A percentile compares a stretch with the other conserved stretches of the same genome.
These are phyloP conservation scores for Talaromyces sp. DNA, from an alignment of 2,329 filamentous ascomycete genomes.

Conservation along the genomic window DNA sequence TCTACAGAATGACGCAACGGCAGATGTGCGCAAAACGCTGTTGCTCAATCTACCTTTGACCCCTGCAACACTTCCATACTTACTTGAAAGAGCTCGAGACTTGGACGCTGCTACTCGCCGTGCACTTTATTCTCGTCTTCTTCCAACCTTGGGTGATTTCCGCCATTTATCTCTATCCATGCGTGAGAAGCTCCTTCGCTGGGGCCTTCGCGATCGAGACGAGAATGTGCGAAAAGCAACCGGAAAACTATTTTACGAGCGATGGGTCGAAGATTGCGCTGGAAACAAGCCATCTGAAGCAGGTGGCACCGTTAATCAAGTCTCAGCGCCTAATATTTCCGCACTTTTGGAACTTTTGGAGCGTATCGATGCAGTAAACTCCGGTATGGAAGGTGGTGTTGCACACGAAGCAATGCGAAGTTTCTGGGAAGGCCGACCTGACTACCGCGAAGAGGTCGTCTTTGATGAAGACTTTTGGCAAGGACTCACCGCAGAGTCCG, in stretches of 20 bases:
- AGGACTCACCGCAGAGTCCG: constrained; percentile 64
- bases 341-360: constrained; percentile 86
- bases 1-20: constrained; percentile 87
- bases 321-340: constrained; percentile 66
- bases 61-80: constrained; percentile 73
- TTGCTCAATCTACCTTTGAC: constrained; percentile 86
- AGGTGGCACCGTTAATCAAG: constrained; percentile 38
- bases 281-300: constrained; percentile 58
- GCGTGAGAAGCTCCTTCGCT: constrained; percentile 89
- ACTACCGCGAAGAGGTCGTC: constrained; percentile 42
- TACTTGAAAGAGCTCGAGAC: constrained; percentile 87
- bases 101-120: constrained; percentile 77
- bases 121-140: constrained; percentile 77
- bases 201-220: constrained; percentile 90
- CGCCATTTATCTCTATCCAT: constrained; percentile 87
- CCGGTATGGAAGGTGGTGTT: constrained; percentile 82
- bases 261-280: constrained; percentile 97
- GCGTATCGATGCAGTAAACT: constrained; percentile 87
- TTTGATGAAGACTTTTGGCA: constrained; percentile 45
- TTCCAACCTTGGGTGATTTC: constrained; percentile 90
- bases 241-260: constrained; percentile 80
- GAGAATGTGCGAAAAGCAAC: constrained; percentile 91
- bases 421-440: constrained; percentile 87
- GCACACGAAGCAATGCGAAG: constrained; percentile 90
- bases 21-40: constrained; percentile 83